Conservation (phyloP, 169 alveolate species). For the Plasmodium coatneyi region DNA sequence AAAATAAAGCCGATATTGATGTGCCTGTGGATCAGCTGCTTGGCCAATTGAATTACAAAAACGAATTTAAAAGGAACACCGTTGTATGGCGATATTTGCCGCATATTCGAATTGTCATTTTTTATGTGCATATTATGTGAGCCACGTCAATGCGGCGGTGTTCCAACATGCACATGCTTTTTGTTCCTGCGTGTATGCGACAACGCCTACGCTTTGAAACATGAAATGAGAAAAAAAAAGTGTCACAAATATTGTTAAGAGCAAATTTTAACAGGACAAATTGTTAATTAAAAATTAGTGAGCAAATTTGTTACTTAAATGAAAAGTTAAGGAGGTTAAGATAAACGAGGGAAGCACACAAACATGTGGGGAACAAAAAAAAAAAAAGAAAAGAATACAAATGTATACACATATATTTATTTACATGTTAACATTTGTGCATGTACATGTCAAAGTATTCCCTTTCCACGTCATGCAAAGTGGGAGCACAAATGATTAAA, state of each 20-base stretch:
- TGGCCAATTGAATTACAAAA: neutral
- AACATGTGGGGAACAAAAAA: neutral
- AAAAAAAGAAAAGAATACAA: neutral
- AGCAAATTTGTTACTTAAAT: neutral
- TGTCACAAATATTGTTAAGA: neutral
- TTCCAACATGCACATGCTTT: neutral
- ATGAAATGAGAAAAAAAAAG: neutral
- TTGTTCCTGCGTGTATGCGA: neutral
- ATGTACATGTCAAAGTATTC: conserved; percentile 81
- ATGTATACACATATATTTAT: neutral
- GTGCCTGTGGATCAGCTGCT: neutral
- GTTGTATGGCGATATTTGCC: neutral
- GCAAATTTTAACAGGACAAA: neutral
- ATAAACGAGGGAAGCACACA: neutral
- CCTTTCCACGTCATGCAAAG: conserved; percentile 93
- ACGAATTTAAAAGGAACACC: neutral
- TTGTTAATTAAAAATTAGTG: neutral
- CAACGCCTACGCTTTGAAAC: neutral
- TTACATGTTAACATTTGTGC: neutral
- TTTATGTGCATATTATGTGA: neutral
- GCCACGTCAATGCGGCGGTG: neutral
- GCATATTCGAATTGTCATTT: neutral
- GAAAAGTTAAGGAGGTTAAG: neutral
- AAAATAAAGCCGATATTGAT: neutral
- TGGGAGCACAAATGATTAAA: conserved; percentile 93